A percentile compares a stretch with the other conserved stretches of the same genome.
Conservation (phyloP, 1,139 yeast genomes). For the Taiozyma sp. region DNA sequence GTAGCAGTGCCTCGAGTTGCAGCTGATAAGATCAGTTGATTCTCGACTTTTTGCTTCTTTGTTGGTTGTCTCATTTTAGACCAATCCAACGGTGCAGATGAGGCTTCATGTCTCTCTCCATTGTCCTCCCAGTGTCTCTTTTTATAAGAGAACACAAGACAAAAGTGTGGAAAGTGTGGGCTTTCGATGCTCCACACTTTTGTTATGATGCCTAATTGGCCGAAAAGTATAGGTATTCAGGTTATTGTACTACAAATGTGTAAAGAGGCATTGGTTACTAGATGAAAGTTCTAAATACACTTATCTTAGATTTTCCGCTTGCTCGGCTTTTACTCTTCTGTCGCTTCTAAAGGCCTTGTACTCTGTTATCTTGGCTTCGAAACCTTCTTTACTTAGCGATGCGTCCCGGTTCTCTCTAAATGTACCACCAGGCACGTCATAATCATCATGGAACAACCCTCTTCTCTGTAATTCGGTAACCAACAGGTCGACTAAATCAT, state of each 20-base stretch:
- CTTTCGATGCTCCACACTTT: background rate
- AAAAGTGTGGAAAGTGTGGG: background rate
- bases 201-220: background rate
- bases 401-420: slow-evolving; percentile 29
- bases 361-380: slow-evolving; percentile 22
- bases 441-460: slow-evolving; percentile 21
- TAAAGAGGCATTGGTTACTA: background rate
- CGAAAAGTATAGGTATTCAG: background rate
- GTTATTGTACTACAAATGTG: background rate
- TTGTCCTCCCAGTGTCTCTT: background rate
- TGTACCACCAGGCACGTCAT: slow-evolving; percentile 23
- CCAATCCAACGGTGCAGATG: too few relatives aligned
- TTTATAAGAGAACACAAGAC: background rate
- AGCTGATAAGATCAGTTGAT: too few relatives aligned
- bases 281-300: too few relatives aligned
- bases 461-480: slow-evolving; percentile 30
- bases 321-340: slow-evolving; percentile 9
- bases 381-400: slow-evolving; percentile 31
- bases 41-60: slow-evolving; percentile 1
- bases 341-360: slow-evolving; percentile 3
- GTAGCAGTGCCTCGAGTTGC: background rate
- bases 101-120: background rate
- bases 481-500: slow-evolving; percentile 28
- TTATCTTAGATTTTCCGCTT: slow-evolving; percentile 13
- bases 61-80: background rate